Percentiles rank a stretch among this genome's conserved stretches.
phyloP scores from a whole-genome alignment of 2,329 filamentous ascomycete species.

The Fusarium napiforme region DNA sequence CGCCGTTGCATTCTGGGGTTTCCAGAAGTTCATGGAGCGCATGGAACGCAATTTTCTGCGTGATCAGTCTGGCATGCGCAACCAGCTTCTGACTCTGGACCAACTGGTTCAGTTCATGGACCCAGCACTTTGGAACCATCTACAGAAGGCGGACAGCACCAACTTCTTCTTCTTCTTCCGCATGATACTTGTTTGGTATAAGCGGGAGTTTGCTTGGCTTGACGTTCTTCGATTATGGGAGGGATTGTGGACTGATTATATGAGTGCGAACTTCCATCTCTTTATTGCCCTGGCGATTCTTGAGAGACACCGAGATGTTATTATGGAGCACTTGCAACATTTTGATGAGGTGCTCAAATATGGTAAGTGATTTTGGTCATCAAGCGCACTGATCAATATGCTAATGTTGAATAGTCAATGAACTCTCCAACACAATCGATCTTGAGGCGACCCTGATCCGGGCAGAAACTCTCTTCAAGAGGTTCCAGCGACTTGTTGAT shows the following conservation, averaged over 20 bases:
- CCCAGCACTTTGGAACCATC: slow-evolving; percentile 89
- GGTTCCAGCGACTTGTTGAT: slow-evolving; percentile 89
- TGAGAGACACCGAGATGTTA: slow-evolving; percentile 95
- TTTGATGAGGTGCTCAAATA: slow-evolving; percentile 99
- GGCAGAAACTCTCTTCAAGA: slow-evolving; percentile 87
- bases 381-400: not conserved
- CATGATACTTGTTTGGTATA: slow-evolving; percentile 99
- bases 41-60: slow-evolving; percentile 98
- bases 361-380: slow-evolving; percentile 62
- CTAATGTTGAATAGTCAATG: slow-evolving; percentile 75
- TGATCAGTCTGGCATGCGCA: slow-evolving; percentile 95
- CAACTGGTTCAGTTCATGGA: slow-evolving; percentile 98
- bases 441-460: slow-evolving; percentile 85
- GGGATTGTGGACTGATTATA: slow-evolving; percentile 90
- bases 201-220: slow-evolving; percentile 92
- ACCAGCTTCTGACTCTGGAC: slow-evolving; percentile 89
- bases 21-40: slow-evolving; percentile 94
- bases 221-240: slow-evolving; percentile 94
- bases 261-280: slow-evolving; percentile 90
- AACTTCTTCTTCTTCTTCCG: slow-evolving; percentile 99
- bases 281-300: slow-evolving; percentile 94
- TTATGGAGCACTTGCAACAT: slow-evolving; percentile 91
- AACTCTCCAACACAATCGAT: slow-evolving; percentile 93
- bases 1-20: slow-evolving; percentile 95
- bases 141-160: slow-evolving; percentile 90